Percentiles rank a stretch among this genome's conserved stretches.
phyloP scores from a whole-genome alignment of 1,284 basidiomycete species.

The Rhodotorula sp. region DNA sequence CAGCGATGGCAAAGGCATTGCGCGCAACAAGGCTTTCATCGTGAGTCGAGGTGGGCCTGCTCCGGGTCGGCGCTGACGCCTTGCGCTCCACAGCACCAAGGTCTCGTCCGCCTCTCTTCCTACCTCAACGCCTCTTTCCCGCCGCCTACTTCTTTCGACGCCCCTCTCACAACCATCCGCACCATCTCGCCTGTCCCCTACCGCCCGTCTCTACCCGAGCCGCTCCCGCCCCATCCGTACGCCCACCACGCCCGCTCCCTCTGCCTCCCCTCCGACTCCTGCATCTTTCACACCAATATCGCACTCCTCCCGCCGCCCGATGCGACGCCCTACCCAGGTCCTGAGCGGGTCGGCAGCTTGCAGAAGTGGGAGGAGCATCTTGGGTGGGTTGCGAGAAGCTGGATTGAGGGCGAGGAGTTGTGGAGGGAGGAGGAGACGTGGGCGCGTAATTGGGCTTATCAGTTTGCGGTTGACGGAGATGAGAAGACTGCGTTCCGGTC shows the following conservation, averaged over 20 bases:
- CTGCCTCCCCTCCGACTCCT: constrained; percentile 8
- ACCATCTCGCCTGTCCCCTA: not conserved
- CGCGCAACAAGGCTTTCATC: constrained; percentile 41
- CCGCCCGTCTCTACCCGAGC: not conserved
- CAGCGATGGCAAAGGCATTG: constrained; percentile 36
- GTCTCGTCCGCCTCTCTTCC: constrained; percentile 7
- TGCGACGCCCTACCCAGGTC: constrained; percentile 36
- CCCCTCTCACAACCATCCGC: not conserved
- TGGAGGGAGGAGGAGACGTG: constrained; percentile 38
- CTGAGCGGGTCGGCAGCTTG: not conserved
- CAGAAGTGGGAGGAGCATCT: constrained; percentile 37
- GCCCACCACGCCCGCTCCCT: constrained; percentile 34
- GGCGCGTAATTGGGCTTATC: constrained; percentile 35
- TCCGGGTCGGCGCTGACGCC: too few species aligned
- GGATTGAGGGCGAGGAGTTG: constrained; percentile 22
- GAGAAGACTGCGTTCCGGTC: constrained; percentile 40
- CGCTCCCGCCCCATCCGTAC: constrained; percentile 24
- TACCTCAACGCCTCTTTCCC: constrained; percentile 7
- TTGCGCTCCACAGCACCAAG: constrained; percentile 3
- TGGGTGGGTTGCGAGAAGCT: constrained; percentile 16
- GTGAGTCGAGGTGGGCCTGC: constrained; percentile 9
- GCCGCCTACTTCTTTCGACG: not conserved
- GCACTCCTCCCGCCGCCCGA: constrained; percentile 35
- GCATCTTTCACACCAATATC: constrained; percentile 42
- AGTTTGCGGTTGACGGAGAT: constrained; percentile 41